Conservation (phyloP, 2,329 filamentous ascomycete species). For the Parascedosporium putredinis region DNA sequence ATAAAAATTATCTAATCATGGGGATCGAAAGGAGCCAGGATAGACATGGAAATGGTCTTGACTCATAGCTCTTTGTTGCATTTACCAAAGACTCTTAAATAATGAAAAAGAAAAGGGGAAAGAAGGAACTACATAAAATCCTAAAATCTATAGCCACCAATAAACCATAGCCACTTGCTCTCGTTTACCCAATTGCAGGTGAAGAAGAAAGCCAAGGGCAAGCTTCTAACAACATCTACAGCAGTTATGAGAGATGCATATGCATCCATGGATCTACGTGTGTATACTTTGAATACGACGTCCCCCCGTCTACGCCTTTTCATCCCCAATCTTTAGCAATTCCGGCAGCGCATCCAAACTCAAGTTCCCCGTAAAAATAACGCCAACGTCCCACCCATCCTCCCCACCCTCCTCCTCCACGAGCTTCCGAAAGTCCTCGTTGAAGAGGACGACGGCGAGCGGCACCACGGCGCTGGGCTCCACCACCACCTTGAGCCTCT, state of each 20-base stretch:
- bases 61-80: too few relatives aligned
- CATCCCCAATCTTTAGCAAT: constrained; percentile 27
- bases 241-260: background rate
- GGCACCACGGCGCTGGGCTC: constrained; percentile 84
- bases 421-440: constrained; percentile 68
- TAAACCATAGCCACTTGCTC: too few relatives aligned
- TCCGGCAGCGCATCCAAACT: constrained; percentile 41
- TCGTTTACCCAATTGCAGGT: too few relatives aligned
- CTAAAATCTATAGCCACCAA: background rate
- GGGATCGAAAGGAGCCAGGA: too few relatives aligned
- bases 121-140: background rate
- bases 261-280: too few relatives aligned
- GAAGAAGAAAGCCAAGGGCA: too few relatives aligned
- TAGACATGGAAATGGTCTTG: too few relatives aligned
- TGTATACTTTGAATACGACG: too few relatives aligned
- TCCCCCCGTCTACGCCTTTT: background rate
- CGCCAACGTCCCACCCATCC: constrained; percentile 60
- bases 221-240: too few relatives aligned
- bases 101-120: background rate
- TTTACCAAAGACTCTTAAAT: too few relatives aligned
- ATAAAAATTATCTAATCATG: too few relatives aligned
- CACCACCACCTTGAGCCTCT: constrained; percentile 82
- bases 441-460: constrained; percentile 70
- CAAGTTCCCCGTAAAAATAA: constrained; percentile 52
- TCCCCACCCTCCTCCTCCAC: constrained; percentile 62